Base-by-base conservation (phyloP, 148 eudicot genomes). In the Silene conica region DNA sequence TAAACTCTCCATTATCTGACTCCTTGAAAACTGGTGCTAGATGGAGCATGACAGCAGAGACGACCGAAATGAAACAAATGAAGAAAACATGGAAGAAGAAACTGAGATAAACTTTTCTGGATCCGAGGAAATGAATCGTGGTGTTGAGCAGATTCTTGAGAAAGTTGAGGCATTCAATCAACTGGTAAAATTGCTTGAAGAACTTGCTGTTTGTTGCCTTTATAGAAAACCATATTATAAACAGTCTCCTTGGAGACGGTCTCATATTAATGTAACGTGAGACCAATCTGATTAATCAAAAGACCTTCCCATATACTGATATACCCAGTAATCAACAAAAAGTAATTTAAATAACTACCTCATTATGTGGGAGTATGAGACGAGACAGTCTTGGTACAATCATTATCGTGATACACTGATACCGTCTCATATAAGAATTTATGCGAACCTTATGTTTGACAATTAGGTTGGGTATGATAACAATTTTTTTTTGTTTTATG, bases 121-220 rank as follows among this genome's bases (percentile, higher is more conserved):
- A 59, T 90, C 96, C 43, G 94, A 93, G 83, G 92, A 89, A 73
- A 87, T 90, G 89, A 88, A 86, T 83, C 83, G 78, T 71, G 89
- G 88, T 73, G 88, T 90, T 70, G 78, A 69, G 84, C 78, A 75
- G 76, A 88, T 90, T 76, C 92, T 81, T 73, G 96, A 93, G 69
- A 89, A 87, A 85, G 89, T 93, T 65, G 81, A 89, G 59, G 82
- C 79, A 74, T 90, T 87, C 73, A 90, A 93, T 85, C 85, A 84
- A 76, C 83, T 81, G 94, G 98, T 90, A 89, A 23, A 20, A 22
- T 63, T 58, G 21, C 76, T 67, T 65, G 9, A 5, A 56, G 73
- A 74, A 52, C 20, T 55, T 48, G 59, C 34, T 54, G 16, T 28
- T 9, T 16, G 38, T 57, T 55, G 46, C 58, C 3, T 63, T 61